Percentiles rank a stretch among this genome's conserved stretches.
phyloP scores from a whole-genome alignment of 129 eudicot genomes.

The Ambrosia artemisiifolia region DNA sequence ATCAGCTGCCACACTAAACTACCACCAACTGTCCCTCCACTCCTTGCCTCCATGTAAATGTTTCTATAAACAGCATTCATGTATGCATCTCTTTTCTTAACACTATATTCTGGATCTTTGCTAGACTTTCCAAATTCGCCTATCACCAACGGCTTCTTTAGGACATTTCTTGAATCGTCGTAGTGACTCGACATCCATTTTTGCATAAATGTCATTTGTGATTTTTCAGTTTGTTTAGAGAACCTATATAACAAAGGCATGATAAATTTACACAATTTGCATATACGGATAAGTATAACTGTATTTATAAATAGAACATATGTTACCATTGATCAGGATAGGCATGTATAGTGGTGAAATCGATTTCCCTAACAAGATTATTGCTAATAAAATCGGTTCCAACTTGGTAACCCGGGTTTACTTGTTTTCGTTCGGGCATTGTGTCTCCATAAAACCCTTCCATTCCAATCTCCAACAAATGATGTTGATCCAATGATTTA shows the following conservation, averaged over 20 bases:
- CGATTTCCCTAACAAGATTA: conserved; percentile 53
- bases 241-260: conserved; percentile 33
- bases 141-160: conserved; percentile 57
- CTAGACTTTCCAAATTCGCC: conserved; percentile 64
- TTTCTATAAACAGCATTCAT: conserved; percentile 41
- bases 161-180: conserved; percentile 42
- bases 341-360: conserved; percentile 65
- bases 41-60: conserved; percentile 47
- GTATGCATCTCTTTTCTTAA: conserved; percentile 37
- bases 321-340: conserved; percentile 62
- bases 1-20: conserved; percentile 67
- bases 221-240: conserved; percentile 39
- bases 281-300: not conserved
- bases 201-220: conserved; percentile 63
- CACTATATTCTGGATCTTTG: conserved; percentile 49
- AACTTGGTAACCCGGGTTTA: conserved; percentile 60
- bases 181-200: conserved; percentile 63
- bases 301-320: no score
- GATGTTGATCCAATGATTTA: conserved; percentile 50
- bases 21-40: conserved; percentile 66
- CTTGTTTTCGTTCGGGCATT: conserved; percentile 48
- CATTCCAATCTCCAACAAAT: conserved; percentile 53
- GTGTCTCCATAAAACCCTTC: conserved; percentile 79
- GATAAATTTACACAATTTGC: not conserved
- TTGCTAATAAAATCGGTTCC: conserved; percentile 66